Evolutionary conservation across 2,329 filamentous ascomycete genomes (phyloP).

Genomic region (Shiraia bambusicola): DNA sequence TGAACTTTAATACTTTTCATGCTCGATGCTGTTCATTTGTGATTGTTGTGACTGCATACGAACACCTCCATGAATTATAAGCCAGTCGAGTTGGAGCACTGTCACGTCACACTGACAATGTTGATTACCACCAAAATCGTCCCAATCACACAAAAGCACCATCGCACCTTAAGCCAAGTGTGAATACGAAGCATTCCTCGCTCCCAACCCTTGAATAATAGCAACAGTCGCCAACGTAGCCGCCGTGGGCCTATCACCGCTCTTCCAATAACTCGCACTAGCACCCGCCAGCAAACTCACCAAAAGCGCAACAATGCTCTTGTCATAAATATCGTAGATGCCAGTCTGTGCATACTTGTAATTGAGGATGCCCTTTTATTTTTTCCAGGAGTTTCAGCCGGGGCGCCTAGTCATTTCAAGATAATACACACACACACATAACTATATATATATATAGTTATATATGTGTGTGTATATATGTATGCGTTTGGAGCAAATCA

Average conservation of each 20-base stretch:
- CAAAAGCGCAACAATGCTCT: conserved; percentile 33
- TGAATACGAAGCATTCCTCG: conserved; percentile 22
- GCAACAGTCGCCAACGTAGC: conserved; percentile 23
- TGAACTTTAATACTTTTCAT: too few species aligned
- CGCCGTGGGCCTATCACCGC: conserved; percentile 30
- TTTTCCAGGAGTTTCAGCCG: too few species aligned
- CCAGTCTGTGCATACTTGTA: conserved; percentile 39
- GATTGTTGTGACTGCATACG: too few species aligned
- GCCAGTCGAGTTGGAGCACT: too few species aligned
- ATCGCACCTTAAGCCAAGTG: conserved; percentile 5
- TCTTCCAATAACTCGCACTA: conserved; percentile 23
- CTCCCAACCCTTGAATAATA: conserved; percentile 29
- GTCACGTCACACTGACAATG: too few species aligned
- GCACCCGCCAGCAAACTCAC: conserved; percentile 28
- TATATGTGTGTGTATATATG: too few species aligned
- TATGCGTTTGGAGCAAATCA: neutral
- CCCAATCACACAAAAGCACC: neutral
- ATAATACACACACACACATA: too few species aligned
- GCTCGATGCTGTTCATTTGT: too few species aligned
- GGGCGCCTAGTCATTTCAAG: too few species aligned
- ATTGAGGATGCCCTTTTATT: conserved; percentile 36
- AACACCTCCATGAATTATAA: too few species aligned
- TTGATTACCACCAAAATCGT: too few species aligned
- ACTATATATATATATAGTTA: too few species aligned
- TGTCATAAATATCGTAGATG: conserved; percentile 36